Conservation (phyloP, 2,329 filamentous ascomycete species). For the Aschersonia sp. region DNA sequence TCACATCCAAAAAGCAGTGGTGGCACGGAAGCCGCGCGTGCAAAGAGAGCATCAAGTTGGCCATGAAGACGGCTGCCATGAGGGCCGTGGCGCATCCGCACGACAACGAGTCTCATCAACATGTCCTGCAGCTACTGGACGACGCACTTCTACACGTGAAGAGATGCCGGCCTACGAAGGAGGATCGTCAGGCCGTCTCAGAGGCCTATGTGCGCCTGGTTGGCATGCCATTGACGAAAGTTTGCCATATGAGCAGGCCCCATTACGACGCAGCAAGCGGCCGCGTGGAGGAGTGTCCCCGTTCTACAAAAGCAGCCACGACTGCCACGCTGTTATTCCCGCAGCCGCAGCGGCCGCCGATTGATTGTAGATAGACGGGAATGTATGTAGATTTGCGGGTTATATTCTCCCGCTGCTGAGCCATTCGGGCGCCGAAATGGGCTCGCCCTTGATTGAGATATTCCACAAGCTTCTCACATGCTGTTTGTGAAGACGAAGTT, state of each 20-base stretch:
- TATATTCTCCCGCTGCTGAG: no score
- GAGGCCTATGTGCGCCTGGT: conserved; percentile 9
- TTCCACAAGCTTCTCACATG: no score
- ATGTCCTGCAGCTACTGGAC: conserved; percentile 11
- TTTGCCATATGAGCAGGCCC: not conserved
- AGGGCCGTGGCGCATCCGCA: conserved; percentile 8
- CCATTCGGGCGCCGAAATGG: no score
- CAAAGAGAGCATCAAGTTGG: conserved; percentile 22
- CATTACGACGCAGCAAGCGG: not conserved
- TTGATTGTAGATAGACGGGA: no score
- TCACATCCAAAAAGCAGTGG: conserved; percentile 16
- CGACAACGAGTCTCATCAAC: conserved; percentile 8
- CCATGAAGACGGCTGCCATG: conserved; percentile 18
- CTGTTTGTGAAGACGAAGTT: no score
- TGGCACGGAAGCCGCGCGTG: conserved; percentile 22
- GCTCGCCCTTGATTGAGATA: no score
- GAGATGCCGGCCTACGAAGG: conserved; percentile 7
- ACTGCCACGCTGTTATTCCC: no score
- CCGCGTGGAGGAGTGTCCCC: not conserved
- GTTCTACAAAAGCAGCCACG: not conserved
- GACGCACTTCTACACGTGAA: conserved; percentile 11
- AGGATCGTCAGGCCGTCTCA: conserved; percentile 7
- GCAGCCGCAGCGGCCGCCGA: no score
- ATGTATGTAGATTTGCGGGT: no score
- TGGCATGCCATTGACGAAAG: not conserved